Percentiles rank a stretch among this genome's conserved stretches.
These are phyloP conservation scores for Moringa oleifera DNA, from an alignment of 345 rosid genomes.

Conservation along the genomic window DNA sequence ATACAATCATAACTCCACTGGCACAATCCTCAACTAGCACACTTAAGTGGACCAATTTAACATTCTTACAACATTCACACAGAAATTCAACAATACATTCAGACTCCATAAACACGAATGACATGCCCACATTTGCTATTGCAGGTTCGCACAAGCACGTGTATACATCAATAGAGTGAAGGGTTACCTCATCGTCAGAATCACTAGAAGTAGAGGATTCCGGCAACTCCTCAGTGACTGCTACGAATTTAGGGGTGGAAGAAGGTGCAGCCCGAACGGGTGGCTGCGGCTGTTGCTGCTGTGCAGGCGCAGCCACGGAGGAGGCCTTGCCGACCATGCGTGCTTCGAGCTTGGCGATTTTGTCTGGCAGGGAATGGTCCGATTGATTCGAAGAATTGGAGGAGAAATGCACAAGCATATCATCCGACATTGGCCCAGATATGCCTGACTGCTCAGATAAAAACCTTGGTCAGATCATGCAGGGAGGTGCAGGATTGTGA, in stretches of 20 bases:
- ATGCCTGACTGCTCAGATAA: background rate
- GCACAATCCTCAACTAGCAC: background rate
- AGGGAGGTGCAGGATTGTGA: background rate
- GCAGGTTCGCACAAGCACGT: background rate
- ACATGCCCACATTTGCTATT: background rate
- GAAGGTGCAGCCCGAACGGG: conserved; percentile 55
- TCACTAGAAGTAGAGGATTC: conserved; percentile 66
- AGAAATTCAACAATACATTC: too few species aligned
- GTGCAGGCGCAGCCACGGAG: conserved; percentile 25
- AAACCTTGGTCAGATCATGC: conserved; percentile 10
- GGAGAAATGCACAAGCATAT: conserved; percentile 79
- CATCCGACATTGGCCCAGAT: conserved; percentile 68
- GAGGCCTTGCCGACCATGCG: conserved; percentile 88
- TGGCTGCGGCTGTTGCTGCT: conserved; percentile 40
- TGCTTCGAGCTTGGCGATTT: conserved; percentile 99
- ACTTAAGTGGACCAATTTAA: too few species aligned
- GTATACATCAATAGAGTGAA: background rate
- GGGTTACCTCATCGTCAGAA: conserved; percentile 76
- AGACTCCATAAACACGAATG: too few species aligned
- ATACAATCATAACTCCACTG: background rate
- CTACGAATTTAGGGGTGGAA: conserved; percentile 35
- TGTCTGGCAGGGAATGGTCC: conserved; percentile 86
- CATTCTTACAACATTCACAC: too few species aligned
- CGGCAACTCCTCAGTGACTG: conserved; percentile 36
- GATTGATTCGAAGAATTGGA: conserved; percentile 97